These are phyloP conservation scores for Candida broadrunensis DNA, from an alignment of 805 yeast genomes.

Conservation along the genomic window DNA sequence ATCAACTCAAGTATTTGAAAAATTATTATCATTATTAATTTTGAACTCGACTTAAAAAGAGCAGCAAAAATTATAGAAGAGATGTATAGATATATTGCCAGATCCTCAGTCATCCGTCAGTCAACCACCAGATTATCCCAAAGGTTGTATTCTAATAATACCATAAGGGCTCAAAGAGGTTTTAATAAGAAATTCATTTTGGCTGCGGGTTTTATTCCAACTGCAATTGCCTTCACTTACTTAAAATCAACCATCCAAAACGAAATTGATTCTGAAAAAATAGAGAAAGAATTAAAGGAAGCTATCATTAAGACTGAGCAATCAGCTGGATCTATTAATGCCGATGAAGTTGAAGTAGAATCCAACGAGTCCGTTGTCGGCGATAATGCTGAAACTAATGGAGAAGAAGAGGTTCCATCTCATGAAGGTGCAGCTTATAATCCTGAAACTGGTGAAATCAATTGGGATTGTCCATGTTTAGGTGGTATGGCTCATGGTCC, in stretches of 20 bases:
- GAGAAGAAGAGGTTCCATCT: constrained; percentile 12
- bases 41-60: too few relatives aligned
- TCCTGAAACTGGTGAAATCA: constrained; percentile 97
- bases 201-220: constrained; percentile 13
- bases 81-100: constrained; percentile 19
- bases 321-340: not conserved
- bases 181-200: constrained; percentile 8
- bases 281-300: constrained; percentile 3
- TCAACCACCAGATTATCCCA: constrained; percentile 7
- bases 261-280: constrained; percentile 1
- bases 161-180: constrained; percentile 3
- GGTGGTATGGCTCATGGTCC: constrained; percentile 99
- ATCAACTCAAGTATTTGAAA: too few relatives aligned
- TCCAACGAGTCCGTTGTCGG: not conserved
- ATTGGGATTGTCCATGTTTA: constrained; percentile 99
- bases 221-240: constrained; percentile 6
- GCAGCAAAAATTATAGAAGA: too few relatives aligned
- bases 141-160: constrained; percentile 8
- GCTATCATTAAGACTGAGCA: constrained; percentile 5
- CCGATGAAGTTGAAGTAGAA: constrained; percentile 3
- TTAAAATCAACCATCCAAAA: constrained; percentile 5
- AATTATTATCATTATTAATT: too few relatives aligned
- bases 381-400: constrained; percentile 4
- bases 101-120: constrained; percentile 11
- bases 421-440: constrained; percentile 71